These are phyloP conservation scores for Chaetothyriales sp. DNA, from an alignment of 2,329 filamentous ascomycete species.

Conservation along the genomic window DNA sequence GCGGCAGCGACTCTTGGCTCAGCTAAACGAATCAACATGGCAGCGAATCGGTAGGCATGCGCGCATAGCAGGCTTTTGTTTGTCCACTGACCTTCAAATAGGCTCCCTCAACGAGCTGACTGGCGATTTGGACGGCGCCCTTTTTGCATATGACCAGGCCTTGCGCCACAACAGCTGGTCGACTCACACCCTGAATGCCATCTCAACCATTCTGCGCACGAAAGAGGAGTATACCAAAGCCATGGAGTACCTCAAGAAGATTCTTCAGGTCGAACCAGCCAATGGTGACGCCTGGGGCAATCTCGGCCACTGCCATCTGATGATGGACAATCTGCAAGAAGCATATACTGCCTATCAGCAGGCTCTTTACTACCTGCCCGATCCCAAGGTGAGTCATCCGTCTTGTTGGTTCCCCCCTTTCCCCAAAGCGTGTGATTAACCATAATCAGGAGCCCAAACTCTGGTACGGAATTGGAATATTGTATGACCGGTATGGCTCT, in stretches of 20 bases:
- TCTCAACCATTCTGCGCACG: conserved; percentile 77
- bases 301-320: conserved; percentile 92
- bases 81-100: conserved; percentile 24
- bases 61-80: not conserved
- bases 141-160: conserved; percentile 79
- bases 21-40: conserved; percentile 80
- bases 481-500: conserved; percentile 92
- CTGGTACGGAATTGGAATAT: conserved; percentile 96
- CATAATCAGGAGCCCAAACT: conserved; percentile 67
- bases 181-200: conserved; percentile 81
- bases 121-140: conserved; percentile 75
- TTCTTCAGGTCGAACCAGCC: conserved; percentile 71
- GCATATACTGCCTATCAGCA: conserved; percentile 95
- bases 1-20: conserved; percentile 49
- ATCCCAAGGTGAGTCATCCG: conserved; percentile 59
- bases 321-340: conserved; percentile 97
- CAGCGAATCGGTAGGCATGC: conserved; percentile 65
- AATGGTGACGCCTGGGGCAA: conserved; percentile 97
- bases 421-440: conserved; percentile 2
- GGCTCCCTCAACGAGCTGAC: conserved; percentile 76
- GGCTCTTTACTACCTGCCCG: conserved; percentile 77
- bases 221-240: conserved; percentile 90
- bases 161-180: conserved; percentile 78
- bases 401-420: not conserved
- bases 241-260: conserved; percentile 80